A percentile compares a stretch with the other conserved stretches of the same genome.
Conservation (phyloP, 805 yeast species). For the Cyberlindnera mrakii region DNA sequence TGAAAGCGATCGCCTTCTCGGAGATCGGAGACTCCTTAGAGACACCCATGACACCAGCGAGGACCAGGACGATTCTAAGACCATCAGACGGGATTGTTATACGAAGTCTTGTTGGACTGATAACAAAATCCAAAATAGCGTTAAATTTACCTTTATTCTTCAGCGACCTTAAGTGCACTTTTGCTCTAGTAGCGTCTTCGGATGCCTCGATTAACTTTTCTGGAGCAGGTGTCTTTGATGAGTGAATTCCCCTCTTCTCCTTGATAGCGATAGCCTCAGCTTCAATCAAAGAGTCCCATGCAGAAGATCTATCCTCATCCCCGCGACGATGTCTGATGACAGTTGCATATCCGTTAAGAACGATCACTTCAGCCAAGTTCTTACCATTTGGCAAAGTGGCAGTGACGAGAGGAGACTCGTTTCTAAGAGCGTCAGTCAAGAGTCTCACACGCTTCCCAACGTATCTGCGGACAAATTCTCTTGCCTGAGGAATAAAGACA, state of each 20-base stretch:
- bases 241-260: constrained; percentile 56
- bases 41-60: constrained; percentile 61
- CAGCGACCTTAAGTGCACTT: constrained; percentile 65
- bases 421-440: constrained; percentile 61
- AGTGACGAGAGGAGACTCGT: constrained; percentile 61
- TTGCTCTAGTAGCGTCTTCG: constrained; percentile 65
- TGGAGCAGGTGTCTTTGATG: constrained; percentile 47
- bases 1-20: constrained; percentile 47
- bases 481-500: constrained; percentile 57
- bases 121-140: constrained; percentile 68
- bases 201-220: constrained; percentile 75
- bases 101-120: constrained; percentile 62
- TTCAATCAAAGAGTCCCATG: constrained; percentile 75
- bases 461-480: constrained; percentile 64
- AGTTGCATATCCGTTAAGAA: constrained; percentile 65
- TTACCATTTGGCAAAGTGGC: constrained; percentile 43
- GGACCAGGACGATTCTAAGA: constrained; percentile 57
- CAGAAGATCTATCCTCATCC: constrained; percentile 59
- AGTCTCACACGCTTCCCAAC: constrained; percentile 69
- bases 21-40: constrained; percentile 31
- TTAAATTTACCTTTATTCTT: constrained; percentile 57
- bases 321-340: constrained; percentile 75
- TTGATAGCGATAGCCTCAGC: constrained; percentile 56
- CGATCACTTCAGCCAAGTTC: constrained; percentile 57
- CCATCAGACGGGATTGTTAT: constrained; percentile 68